phyloP scores from a whole-genome alignment of 2,329 filamentous ascomycete species.

The Trichophyton equinum region DNA sequence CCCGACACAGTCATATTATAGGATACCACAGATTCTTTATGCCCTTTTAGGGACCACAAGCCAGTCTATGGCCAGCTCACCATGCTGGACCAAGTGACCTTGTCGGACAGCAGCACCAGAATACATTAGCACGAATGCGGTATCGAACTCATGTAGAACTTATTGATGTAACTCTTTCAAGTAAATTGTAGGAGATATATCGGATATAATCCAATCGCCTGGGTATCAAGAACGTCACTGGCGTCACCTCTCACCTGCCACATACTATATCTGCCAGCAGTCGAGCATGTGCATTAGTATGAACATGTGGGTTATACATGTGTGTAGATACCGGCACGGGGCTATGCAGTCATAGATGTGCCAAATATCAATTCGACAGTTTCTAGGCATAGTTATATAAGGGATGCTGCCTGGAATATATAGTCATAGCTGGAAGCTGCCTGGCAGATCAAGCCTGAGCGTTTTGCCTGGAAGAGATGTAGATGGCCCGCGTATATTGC shows the following conservation, averaged over 20 bases:
- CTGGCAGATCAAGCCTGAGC: neutral
- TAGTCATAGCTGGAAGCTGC: neutral
- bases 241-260: neutral
- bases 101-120: neutral
- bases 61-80: neutral
- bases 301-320: neutral
- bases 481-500: neutral
- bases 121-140: neutral
- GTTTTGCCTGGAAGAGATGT: neutral
- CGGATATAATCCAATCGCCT: neutral
- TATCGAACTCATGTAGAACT: neutral
- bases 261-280: neutral
- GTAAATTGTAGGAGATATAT: neutral
- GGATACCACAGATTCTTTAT: neutral
- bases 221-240: neutral
- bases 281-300: neutral
- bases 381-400: neutral
- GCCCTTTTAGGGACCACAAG: neutral
- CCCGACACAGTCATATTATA: neutral
- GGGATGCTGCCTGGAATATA: neutral
- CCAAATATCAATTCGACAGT: neutral
- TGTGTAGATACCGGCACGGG: neutral
- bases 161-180: neutral
- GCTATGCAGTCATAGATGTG: neutral
- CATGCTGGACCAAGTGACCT: neutral